Base-by-base conservation (phyloP, 2,329 filamentous ascomycete genomes). In the Curvularia sp. region DNA sequence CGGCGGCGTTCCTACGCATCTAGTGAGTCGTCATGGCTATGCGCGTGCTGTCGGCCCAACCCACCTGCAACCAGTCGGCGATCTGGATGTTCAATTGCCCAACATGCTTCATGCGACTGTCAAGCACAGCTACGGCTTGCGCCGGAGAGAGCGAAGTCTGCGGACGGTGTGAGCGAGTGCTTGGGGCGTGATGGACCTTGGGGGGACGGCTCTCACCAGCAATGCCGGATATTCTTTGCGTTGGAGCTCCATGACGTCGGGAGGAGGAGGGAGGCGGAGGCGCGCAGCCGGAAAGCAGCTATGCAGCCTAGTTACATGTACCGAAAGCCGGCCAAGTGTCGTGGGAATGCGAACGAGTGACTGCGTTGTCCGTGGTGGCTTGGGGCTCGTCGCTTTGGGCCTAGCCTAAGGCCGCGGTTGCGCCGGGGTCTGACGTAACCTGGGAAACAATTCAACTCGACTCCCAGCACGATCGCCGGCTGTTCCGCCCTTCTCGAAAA, bases 11-110 rank as follows among this genome's bases (percentile, higher is more conserved):
- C 95, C 94, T 98, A 77, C 55, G 63, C 57, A 56, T 51, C 5
- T 59, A 53, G 57, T 75, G 59, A 74, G 71, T 63, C 55, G 35
- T 56, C 38, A 31, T 55, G 49, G 18, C 49, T 13, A 49, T 53
- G 55, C 49, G 51, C 30, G 53, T 48, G 35, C 31, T 28, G 13
- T 56, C 48, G 33, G 46, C 7, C 26, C 26, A 80, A 79, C 73
- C n/a, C 87, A 97, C 93, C 89, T 94, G 90, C 62, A 99, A 85
- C 92, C 94, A 99, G 80, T 98, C 94, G 77, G 94, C 94, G 72
- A 99, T 92, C 75, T 97, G 92, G 68, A 83, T 80, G 79, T 99
- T 97, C 80, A 96, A 82, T 77, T 89, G 92, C 71, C 86, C 86
- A 75, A 98, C 94, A 78, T 92, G 87, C 78, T 90, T 91, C 69